Base-by-base conservation (phyloP, 176 grass and related monocot genomes). In the Oryza punctata region DNA sequence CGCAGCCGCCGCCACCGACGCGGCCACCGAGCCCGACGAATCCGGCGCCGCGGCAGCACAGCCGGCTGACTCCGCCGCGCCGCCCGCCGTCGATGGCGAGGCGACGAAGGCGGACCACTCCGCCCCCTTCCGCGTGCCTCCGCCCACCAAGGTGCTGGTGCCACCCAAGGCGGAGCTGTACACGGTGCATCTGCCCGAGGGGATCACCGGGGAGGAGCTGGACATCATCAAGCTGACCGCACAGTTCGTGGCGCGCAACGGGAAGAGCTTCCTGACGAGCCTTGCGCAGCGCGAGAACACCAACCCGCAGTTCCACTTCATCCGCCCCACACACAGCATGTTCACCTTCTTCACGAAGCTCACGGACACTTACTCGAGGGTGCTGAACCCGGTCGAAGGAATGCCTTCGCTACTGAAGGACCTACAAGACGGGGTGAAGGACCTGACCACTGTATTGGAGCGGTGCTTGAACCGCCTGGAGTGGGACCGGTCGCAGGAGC, bases 151-250 rank as follows among this genome's bases (percentile, higher is more conserved):
- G 90, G 88, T 95, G 72, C 82, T 99, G 9, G 91, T 91, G 75
- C 89, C 91, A 0, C 96, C 96, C 72, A 89, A 94, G 64, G 69
- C 87, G 23, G 93, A 96, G 87, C 85, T 90, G 25, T 99, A 94
- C 72, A 99, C 96, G 2, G 89, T 99, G 25, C 85, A 83, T 12
- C 70, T 99, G 2, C 96, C 96, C 0, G 93, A 99, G 80, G 96
- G 93, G 10, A 94, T 99, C 47, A 99, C 91, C 0, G 89, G 91
- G 35, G 96, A 99, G 81, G 96, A 99, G 82, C 60, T 96, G 66
- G 93, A 94, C 73, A 91, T 99, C 59, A 96, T 99, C 75, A 96
- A 96, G 93, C 87, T 99, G 3, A 99, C 96, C 0, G 93, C 96
- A 3, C 96, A 99, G 85, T 96, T 99, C 33, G 96, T 98, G 28